Percentiles rank a stretch among this genome's conserved stretches.
These are phyloP conservation scores for Boletus huronensis DNA, from an alignment of 768 basidiomycete species.

Conservation along the genomic window DNA sequence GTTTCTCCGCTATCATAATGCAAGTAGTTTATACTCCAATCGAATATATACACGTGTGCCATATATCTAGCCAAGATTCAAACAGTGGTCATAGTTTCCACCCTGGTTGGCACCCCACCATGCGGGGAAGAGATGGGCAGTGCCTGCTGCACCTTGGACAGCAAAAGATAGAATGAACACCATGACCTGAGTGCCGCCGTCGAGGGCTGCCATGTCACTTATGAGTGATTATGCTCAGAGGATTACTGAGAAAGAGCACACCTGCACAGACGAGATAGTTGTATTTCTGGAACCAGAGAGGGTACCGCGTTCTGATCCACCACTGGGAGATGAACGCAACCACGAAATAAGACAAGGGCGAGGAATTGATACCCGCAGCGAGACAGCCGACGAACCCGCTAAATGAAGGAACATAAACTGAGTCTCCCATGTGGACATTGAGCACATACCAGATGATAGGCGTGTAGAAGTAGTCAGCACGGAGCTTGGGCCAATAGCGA, in stretches of 20 bases:
- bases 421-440: background rate
- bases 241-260: background rate
- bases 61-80: constrained; percentile 10
- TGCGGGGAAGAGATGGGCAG: constrained; percentile 47
- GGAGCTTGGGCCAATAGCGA: constrained; percentile 32
- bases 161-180: constrained; percentile 50
- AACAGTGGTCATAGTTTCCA: constrained; percentile 37
- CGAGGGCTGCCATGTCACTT: constrained; percentile 25
- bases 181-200: constrained; percentile 48
- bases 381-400: constrained; percentile 20
- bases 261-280: constrained; percentile 44
- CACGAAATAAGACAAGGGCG: constrained; percentile 9
- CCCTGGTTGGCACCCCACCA: constrained; percentile 60
- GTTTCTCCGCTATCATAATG: too few species aligned
- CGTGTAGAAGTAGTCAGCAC: constrained; percentile 26
- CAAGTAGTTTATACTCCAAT: too few species aligned
- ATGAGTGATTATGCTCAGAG: background rate
- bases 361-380: constrained; percentile 29
- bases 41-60: too few species aligned
- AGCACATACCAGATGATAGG: constrained; percentile 28
- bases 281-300: constrained; percentile 37
- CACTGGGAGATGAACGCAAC: constrained; percentile 36
- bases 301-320: constrained; percentile 36
- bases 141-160: constrained; percentile 49
- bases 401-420: constrained; percentile 2